Conservation (phyloP, 139 green algal species). For the Asterochloris sp. region DNA sequence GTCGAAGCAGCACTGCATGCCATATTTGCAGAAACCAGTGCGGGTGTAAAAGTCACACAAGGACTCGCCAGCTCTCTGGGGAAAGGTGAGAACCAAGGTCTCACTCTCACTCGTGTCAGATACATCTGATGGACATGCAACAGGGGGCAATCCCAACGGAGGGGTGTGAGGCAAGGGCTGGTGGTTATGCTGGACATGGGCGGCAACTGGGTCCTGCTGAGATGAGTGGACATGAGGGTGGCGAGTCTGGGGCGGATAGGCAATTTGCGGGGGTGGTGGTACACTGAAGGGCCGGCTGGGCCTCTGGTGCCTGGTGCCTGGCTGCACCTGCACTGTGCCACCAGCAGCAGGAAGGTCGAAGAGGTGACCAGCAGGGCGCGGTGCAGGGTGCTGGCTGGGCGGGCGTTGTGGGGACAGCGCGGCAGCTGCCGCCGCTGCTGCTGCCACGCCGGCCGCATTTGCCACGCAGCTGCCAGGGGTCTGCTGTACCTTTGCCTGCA, state of each 20-base stretch:
- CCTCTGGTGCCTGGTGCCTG: too few relatives aligned
- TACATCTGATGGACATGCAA: background rate
- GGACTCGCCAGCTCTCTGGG: slow-evolving; percentile 55
- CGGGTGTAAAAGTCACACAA: slow-evolving; percentile 89
- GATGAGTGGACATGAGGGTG: background rate
- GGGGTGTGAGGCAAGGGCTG: background rate
- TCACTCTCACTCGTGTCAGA: background rate
- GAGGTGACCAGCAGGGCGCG: background rate
- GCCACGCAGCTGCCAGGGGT: background rate
- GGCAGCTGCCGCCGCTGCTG: background rate
- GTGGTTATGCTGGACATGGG: background rate
- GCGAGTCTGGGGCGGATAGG: background rate
- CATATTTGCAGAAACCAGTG: slow-evolving; percentile 83
- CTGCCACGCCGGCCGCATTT: background rate
- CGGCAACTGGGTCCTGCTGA: background rate
- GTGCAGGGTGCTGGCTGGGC: background rate
- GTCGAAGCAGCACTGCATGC: slow-evolving; percentile 80
- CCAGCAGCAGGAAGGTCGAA: background rate
- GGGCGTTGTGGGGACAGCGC: background rate
- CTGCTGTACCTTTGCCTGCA: background rate
- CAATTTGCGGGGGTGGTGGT: too few relatives aligned
- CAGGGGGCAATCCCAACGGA: background rate
- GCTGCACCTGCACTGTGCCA: too few relatives aligned
- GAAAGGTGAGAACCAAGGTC: slow-evolving; percentile 42
- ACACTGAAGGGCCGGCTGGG: too few relatives aligned